phyloP scores from a whole-genome alignment of 228 moss, liverwort and hornwort genomes.

The Sphagnum magellanicum region DNA sequence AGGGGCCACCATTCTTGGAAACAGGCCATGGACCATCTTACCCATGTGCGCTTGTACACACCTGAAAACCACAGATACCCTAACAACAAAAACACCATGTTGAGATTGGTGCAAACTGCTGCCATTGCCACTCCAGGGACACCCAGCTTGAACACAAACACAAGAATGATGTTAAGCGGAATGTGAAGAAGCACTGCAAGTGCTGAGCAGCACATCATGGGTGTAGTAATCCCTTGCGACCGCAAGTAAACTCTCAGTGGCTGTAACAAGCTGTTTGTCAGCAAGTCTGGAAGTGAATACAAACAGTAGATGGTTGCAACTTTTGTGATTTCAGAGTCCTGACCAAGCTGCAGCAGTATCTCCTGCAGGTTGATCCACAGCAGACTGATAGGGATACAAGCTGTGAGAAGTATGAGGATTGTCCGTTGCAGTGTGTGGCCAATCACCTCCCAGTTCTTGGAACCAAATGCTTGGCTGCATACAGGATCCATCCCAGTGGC shows the following conservation, averaged over 20 bases:
- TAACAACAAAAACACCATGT: conserved; percentile 83
- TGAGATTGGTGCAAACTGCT: conserved; percentile 81
- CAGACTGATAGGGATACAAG: conserved; percentile 63
- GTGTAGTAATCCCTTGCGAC: conserved; percentile 73
- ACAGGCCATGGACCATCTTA: conserved; percentile 63
- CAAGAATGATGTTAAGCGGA: conserved; percentile 77
- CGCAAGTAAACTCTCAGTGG: conserved; percentile 83
- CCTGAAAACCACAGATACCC: conserved; percentile 73
- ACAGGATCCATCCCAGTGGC: conserved; percentile 93
- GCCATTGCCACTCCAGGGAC: conserved; percentile 87
- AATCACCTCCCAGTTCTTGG: conserved; percentile 77
- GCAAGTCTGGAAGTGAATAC: conserved; percentile 71
- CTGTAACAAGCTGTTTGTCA: conserved; percentile 77
- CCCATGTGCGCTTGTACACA: conserved; percentile 72
- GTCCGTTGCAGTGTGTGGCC: conserved; percentile 85
- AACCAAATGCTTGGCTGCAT: conserved; percentile 77
- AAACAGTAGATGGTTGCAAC: conserved; percentile 72
- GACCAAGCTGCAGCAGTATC: conserved; percentile 56
- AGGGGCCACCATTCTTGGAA: conserved; percentile 75
- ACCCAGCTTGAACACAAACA: conserved; percentile 68
- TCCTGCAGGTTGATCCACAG: conserved; percentile 77
- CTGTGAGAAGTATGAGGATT: conserved; percentile 70
- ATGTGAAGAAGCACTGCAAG: conserved; percentile 77
- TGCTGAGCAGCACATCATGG: conserved; percentile 91
- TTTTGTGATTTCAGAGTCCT: conserved; percentile 57